Conservation (phyloP, 2,329 filamentous ascomycete species). For the Penicillium capsulatum region DNA sequence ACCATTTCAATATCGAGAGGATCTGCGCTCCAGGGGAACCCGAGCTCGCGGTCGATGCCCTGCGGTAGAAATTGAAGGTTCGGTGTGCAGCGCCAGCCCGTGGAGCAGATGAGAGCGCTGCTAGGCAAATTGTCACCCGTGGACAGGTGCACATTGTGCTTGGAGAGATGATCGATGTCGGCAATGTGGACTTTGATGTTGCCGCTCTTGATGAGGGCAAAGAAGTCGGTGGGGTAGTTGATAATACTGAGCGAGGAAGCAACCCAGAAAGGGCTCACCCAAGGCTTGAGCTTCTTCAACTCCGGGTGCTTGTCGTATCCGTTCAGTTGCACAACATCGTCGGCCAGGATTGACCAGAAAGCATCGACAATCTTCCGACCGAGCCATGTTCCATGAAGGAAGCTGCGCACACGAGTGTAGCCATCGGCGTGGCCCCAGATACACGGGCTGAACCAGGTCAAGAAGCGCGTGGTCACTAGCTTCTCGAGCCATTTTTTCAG, state of each 20-base stretch:
- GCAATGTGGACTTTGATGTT: conserved; percentile 54
- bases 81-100: conserved; percentile 53
- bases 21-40: conserved; percentile 41
- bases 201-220: conserved; percentile 52
- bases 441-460: conserved; percentile 72
- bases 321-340: conserved; percentile 48
- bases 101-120: conserved; percentile 53
- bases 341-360: conserved; percentile 53
- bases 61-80: conserved; percentile 48
- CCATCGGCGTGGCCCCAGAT: conserved; percentile 65
- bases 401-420: conserved; percentile 43
- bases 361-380: conserved; percentile 48
- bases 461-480: conserved; percentile 60
- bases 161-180: conserved; percentile 50
- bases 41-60: conserved; percentile 43
- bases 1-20: conserved; percentile 37
- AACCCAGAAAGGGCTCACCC: conserved; percentile 50
- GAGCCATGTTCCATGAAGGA: conserved; percentile 51
- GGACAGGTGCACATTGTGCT: conserved; percentile 47
- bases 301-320: conserved; percentile 45
- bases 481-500: conserved; percentile 66
- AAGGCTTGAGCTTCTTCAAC: conserved; percentile 45
- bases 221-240: conserved; percentile 57
- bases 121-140: conserved; percentile 44
- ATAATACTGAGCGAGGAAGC: conserved; percentile 56